Conservation (phyloP, 768 basidiomycete species). For the Russula olivacea region DNA sequence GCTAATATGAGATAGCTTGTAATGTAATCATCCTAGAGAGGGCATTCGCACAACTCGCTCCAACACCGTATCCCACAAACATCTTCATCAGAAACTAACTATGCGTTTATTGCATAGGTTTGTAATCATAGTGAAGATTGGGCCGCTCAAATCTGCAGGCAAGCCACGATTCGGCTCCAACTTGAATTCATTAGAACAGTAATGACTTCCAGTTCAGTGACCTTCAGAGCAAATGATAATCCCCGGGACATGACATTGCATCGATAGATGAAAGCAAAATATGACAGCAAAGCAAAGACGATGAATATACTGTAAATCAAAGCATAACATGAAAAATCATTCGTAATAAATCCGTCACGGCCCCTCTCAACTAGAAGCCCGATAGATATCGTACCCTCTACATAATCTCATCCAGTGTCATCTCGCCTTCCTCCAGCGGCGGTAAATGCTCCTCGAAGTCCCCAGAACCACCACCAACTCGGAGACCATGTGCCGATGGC, state of each 20-base stretch:
- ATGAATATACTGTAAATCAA: not conserved
- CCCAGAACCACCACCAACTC: not conserved
- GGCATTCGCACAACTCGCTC: not conserved
- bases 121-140: too few relatives aligned
- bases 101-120: too few relatives aligned
- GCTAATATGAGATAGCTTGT: not conserved
- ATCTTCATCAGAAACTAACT: too few relatives aligned
- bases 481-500: not conserved
- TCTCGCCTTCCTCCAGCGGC: slow-evolving; percentile 29
- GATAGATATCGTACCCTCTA: not conserved
- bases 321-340: not conserved
- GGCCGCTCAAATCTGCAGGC: too few relatives aligned
- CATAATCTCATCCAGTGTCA: slow-evolving; percentile 33
- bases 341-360: not conserved
- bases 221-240: not conserved
- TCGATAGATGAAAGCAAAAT: not conserved
- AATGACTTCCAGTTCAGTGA: not conserved
- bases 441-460: slow-evolving; percentile 20
- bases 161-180: too few relatives aligned
- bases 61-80: not conserved
- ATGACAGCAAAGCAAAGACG: not conserved
- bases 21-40: not conserved
- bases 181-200: too few relatives aligned
- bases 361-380: too few relatives aligned
- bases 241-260: not conserved